Conservation (phyloP, 495 filamentous ascomycete species). For the Diplogelasinospora grovesii region DNA sequence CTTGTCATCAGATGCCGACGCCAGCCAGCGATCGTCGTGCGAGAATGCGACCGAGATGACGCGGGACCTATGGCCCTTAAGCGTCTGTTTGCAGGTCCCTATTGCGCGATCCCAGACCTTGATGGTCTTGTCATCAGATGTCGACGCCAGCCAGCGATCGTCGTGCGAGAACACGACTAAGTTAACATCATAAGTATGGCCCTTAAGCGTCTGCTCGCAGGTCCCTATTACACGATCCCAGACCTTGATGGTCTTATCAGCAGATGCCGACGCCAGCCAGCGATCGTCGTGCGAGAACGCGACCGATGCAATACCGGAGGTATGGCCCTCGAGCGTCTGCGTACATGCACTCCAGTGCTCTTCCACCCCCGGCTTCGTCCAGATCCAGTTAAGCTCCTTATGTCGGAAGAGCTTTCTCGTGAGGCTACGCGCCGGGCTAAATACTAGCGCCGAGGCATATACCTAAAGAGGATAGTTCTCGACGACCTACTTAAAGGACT, state of each 20-base stretch:
- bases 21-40: no score
- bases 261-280: conserved; percentile 23
- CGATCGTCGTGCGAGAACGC: conserved; percentile 11
- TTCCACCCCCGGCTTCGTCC: no score
- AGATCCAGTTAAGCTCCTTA: no score
- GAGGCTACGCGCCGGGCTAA: no score
- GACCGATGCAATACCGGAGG: conserved; percentile 4
- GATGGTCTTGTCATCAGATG: conserved; percentile 21
- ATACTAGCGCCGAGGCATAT: no score
- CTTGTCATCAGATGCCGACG: no score
- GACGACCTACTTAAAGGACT: no score
- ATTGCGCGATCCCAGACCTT: conserved; percentile 29
- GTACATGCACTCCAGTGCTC: no score
- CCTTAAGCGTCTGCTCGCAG: neutral
- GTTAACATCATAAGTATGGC: neutral
- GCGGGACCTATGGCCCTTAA: no score
- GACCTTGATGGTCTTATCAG: conserved; percentile 24
- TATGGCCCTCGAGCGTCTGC: conserved; percentile 10
- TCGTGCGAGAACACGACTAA: conserved; percentile 2
- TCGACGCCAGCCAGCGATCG: conserved; percentile 21
- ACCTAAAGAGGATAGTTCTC: no score
- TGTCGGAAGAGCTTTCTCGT: no score
- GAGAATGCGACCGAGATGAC: no score
- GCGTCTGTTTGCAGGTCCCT: conserved; percentile 3
- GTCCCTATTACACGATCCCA: neutral